These are phyloP conservation scores for Penicillium sp. DNA, from an alignment of 2,329 filamentous ascomycete species.

Conservation along the genomic window DNA sequence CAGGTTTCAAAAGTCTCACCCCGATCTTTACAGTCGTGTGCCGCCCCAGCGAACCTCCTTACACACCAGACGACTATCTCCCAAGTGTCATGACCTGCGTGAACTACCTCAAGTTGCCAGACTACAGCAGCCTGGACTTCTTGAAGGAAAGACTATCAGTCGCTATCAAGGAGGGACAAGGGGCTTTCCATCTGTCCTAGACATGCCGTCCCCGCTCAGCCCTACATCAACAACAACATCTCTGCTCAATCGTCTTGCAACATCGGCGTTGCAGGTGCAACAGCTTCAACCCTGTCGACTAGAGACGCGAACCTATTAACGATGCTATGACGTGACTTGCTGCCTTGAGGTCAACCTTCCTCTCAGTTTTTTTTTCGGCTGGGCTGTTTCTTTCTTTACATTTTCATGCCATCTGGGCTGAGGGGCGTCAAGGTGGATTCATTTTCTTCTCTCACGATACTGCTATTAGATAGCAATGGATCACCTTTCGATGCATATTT, in stretches of 20 bases:
- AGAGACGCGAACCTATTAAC: constrained; percentile 10
- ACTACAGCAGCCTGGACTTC: constrained; percentile 77
- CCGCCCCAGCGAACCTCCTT: constrained; percentile 94
- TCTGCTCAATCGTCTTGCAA: constrained; percentile 1
- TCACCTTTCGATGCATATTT: constrained; percentile 5
- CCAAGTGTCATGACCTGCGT: constrained; percentile 99
- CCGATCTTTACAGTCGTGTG: constrained; percentile 99
- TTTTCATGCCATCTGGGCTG: constrained; percentile 17
- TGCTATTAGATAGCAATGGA: constrained; percentile 30
- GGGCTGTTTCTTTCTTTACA: constrained; percentile 15
- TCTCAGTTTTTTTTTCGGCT: constrained; percentile 18
- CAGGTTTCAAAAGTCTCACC: constrained; percentile 93
- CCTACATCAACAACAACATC: background rate
- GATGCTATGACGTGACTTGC: constrained; percentile 20
- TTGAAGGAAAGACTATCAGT: constrained; percentile 76
- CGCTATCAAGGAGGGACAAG: constrained; percentile 93
- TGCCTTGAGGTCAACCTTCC: constrained; percentile 16
- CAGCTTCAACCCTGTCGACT: constrained; percentile 1
- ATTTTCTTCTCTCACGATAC: constrained; percentile 10
- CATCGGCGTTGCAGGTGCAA: constrained; percentile 10
- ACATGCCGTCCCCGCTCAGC: background rate
- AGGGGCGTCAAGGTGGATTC: constrained; percentile 20
- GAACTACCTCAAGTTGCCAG: constrained; percentile 96
- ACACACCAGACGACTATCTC: constrained; percentile 94
- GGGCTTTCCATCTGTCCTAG: constrained; percentile 91